phyloP scores from a whole-genome alignment of 495 filamentous ascomycete genomes.

The Lichina pygmaea region DNA sequence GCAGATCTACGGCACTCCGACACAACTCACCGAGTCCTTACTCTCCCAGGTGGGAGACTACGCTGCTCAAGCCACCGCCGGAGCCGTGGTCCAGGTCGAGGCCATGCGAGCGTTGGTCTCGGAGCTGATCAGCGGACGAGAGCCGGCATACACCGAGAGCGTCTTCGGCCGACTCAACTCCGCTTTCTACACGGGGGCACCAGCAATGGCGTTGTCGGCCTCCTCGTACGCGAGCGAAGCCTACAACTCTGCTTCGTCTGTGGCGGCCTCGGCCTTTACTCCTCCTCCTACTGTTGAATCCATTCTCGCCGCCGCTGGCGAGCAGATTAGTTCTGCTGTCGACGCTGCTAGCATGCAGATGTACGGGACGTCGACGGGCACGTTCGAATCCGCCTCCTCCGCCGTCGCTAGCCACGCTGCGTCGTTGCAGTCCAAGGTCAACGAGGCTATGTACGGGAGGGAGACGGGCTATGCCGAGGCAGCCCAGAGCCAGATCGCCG shows the following conservation, averaged over 20 bases:
- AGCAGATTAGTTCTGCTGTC: slow-evolving; percentile 28
- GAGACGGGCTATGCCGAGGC: slow-evolving; percentile 4
- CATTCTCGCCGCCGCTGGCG: slow-evolving; percentile 25
- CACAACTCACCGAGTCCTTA: slow-evolving; percentile 31
- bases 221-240: slow-evolving; percentile 27
- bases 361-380: slow-evolving; percentile 30
- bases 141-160: slow-evolving; percentile 61
- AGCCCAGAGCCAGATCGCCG: slow-evolving; percentile 1
- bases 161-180: slow-evolving; percentile 42
- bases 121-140: slow-evolving; percentile 50
- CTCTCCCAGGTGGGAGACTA: slow-evolving; percentile 26
- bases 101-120: slow-evolving; percentile 46
- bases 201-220: slow-evolving; percentile 18
- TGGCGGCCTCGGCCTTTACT: slow-evolving; percentile 23
- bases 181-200: slow-evolving; percentile 32
- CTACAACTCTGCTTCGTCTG: slow-evolving; percentile 29
- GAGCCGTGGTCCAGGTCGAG: slow-evolving; percentile 30
- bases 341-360: slow-evolving; percentile 30
- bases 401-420: slow-evolving; percentile 21
- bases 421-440: slow-evolving; percentile 18
- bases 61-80: slow-evolving; percentile 23
- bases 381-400: slow-evolving; percentile 24
- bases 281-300: slow-evolving; percentile 29
- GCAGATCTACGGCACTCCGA: slow-evolving; percentile 46
- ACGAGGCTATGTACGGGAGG: slow-evolving; percentile 16